Evolutionary conservation across 768 basidiomycete species (phyloP), one percentile per base, ranked within the genome.

Genomic region (Agaricus blazei): DNA sequence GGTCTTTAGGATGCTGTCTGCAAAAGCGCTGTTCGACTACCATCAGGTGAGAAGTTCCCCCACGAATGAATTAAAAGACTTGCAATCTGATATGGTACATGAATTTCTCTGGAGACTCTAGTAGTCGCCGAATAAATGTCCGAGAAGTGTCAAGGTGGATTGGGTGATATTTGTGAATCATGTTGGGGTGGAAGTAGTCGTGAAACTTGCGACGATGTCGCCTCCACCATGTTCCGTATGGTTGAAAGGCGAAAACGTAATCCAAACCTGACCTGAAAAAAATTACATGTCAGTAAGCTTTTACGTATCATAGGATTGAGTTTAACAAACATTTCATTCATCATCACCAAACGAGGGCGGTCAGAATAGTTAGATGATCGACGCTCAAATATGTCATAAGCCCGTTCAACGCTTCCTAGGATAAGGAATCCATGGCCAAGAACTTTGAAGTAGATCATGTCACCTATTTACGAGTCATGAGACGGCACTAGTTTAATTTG

Each of bases 61-160:
- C 11, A 26, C 9, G 23, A 7, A 24, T 24, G 11, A n/a, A n/a
- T n/a, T n/a, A 24, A 3, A 24, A 7, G 19, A 51, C 71, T 67
- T 63, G 77, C 72, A 75, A 73, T 31, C 76, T 69, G 29, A 80
- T 68, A 55, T 81, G 76, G 43, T 73, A 68, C 40, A 19, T 48
- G 43, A 57, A 54, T 11, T 57, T 41, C 23, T 54, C 48, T 9
- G 59, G n/a, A n/a, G n/a, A n/a, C n/a, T n/a, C n/a, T n/a, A n/a
- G n/a, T n/a, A n/a, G n/a, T n/a, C n/a, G n/a, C 4, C 44, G 47
- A n/a, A 60, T 23, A 31, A 56, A 52, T 7, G 27, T 36, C 11
- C 42, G 26, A 9, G 41, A 34, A 31, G 51, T 47, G 23, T 44
- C 40, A 34, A 52, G 29, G 26, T 56, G 47, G 6, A 49, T 15